Evolutionary conservation across 2,329 filamentous ascomycete species (phyloP).

Genomic region (Colletotrichum somersetense): DNA sequence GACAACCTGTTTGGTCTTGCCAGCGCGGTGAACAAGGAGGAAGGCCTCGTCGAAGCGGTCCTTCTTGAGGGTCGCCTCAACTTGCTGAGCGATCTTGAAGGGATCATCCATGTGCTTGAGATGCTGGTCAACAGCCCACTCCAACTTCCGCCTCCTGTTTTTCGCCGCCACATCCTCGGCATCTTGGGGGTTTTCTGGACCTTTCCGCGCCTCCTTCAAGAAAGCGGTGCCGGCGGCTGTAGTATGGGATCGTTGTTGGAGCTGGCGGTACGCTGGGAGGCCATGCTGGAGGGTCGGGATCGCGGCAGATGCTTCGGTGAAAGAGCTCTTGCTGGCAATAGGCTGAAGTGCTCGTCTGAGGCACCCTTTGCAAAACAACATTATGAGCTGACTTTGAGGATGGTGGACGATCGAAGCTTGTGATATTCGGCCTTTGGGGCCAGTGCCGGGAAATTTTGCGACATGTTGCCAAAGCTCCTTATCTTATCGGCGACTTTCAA

Average conservation of each 20-base stretch:
- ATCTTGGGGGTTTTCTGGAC: conserved; percentile 2
- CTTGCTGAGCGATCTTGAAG: conserved; percentile 76
- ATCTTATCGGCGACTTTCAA: conserved; percentile 11
- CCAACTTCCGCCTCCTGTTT: conserved; percentile 47
- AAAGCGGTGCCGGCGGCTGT: background rate
- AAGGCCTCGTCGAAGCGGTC: conserved; percentile 76
- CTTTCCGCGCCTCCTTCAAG: background rate
- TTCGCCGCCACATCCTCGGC: conserved; percentile 32
- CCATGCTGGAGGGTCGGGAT: conserved; percentile 1
- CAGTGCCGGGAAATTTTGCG: conserved; percentile 20
- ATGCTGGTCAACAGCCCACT: conserved; percentile 64
- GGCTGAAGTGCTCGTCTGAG: conserved; percentile 18
- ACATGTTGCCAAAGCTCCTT: conserved; percentile 12
- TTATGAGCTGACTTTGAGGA: background rate
- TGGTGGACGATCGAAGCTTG: background rate
- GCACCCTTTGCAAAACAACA: conserved; percentile 20
- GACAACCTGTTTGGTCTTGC: conserved; percentile 70
- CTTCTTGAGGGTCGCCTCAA: conserved; percentile 70
- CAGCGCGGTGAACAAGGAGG: conserved; percentile 76
- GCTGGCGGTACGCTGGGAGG: background rate
- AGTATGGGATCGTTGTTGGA: conserved; percentile 3
- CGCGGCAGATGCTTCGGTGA: conserved; percentile 5
- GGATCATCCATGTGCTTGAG: conserved; percentile 77
- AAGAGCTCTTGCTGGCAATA: background rate
- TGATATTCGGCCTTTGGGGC: background rate